Evolutionary conservation across 2,329 filamentous ascomycete genomes (phyloP), one percentile per base, ranked within the genome.

Genomic region (Juglanconis juglandina): DNA sequence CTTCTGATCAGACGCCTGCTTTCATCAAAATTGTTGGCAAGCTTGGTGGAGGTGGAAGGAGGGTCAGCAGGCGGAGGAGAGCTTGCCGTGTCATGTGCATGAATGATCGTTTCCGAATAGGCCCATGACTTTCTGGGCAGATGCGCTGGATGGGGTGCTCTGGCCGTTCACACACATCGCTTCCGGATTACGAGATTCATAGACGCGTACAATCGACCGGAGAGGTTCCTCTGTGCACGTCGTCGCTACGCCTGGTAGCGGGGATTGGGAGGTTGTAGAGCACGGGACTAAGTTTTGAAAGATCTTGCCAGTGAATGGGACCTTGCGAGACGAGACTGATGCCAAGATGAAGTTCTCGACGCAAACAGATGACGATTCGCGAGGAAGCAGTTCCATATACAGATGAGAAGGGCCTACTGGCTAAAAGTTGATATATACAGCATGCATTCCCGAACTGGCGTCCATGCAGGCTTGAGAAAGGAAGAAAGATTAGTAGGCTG

Each of bases 51-150:
- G 17, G 17, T 17, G 17, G 17, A 17, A 17, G 17, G 17, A 17
- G 17, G 17, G 17, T 17, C 17, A 17, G 17, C 17, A 17, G 17
- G 17, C 17, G 17, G 17, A 17, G 17, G 17, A 17, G 17, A 17
- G 17, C 17, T 17, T 17, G 17, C 17, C 17, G 17, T 17, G 17
- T 17, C 17, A 17, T 64, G 72, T 86, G 49, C 78, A 34, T 32
- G 83, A 2, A 66, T 86, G 0, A 72, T 84, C 35, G 77, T 86
- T 62, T 77, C 80, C 61, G 85, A 85, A 64, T 85, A 82, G 0
- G 83, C 82, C 2, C 83, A 86, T 66, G 82, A 85, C 65, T 80
- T 78, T 63, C 74, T 81, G 37, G 87, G 86, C 46, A 82, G 83
- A 47, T 86, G 82, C 0, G 85, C 85, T 0, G 87, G 87, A n/a